Evolutionary conservation across 805 yeast genomes (phyloP), one percentile per base, ranked within the genome.

Genomic region (Yarrowia hollandica): DNA sequence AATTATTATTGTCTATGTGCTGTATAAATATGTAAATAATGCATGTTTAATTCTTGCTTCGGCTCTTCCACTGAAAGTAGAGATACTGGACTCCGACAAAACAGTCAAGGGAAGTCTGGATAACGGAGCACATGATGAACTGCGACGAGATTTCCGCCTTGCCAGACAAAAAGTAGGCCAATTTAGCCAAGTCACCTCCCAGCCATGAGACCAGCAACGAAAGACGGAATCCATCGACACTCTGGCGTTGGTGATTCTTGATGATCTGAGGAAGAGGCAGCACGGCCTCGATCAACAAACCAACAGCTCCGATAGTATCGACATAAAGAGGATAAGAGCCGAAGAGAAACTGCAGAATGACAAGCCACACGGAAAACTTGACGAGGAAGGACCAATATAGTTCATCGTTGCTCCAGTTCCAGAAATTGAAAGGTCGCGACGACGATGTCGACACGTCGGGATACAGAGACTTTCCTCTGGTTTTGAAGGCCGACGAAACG

Each of bases 181-280:
- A 30, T 69, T 91, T 91, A 34, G 89, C 79, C 37, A 85, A 75
- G 72, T 90, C 97, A 60, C 97, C 97, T 61, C 92, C 85, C 4
- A 90, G 75, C 97, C 97, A 90, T 66, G 91, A 85, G 16, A 90
- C 72, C 33, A 90, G 69, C 30, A 90, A 74, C 23, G 92, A 81
- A 54, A 84, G 75, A 66, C 90, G 85, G 74, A 90, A 90, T 61
- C 94, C 92, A 63, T 85, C 85, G 7, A 87, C 82, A 0, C 89
- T 81, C 65, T 82, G 82, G 83, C 73, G 88, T 90, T 14, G 94
- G 92, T 62, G 88, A 74, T 16, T 96, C 90, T 64, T 42, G 82
- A 77, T 23, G 86, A 82, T 70, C 86, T 96, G 74, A 3, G 75
- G 75, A 15, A 72, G 61, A 19, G 75, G 75, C 25, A 71, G 60